Evolutionary conservation across 2,329 filamentous ascomycete species (phyloP), one percentile per base, ranked within the genome.

Genomic region (Venturia effusa): DNA sequence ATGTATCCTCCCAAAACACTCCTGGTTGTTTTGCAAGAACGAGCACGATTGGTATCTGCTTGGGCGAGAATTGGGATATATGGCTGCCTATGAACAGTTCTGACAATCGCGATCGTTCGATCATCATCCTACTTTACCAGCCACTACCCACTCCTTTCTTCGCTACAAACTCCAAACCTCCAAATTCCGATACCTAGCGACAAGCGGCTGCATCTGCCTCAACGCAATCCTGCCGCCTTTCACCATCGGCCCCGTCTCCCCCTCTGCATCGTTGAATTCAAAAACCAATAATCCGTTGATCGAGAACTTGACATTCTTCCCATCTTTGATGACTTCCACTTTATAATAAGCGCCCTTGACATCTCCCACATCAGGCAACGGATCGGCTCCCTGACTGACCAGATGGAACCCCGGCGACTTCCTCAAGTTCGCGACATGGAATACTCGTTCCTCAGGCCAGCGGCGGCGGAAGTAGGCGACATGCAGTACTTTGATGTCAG

Each of bases 321-420:
- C 68, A 32, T 73, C 71, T 66, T 74, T 73, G 45, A 73, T 63
- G 39, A 74, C 69, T 13, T 71, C 70, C 4, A 74, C 65, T 39
- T 69, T 69, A 62, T 74, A 74, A 19, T 70, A 74, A 4, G 69
- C 68, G 10, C 71, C 70, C 0, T 66, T 66, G 34, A 70, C 70
- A 61, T 74, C 72, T 1, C 62, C 65, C 0, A 73, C 71, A 3
- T 70, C 67, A 0, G 71, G 71, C 22, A 74, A 22, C 3, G 71
- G 71, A 59, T 73, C 71, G 4, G 71, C 71, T 0, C 71, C 72
- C 39, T 69, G 68, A 3, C 66, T 65, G 45, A 70, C 71, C 13
- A 73, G 67, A 64, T 73, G 64, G 54, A 73, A 73, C 0, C 71
- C 71, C 0, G 71, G 71, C 4, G 68, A 70, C 67, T 73, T 73